A percentile compares a stretch with the other conserved stretches of the same genome.
These are phyloP conservation scores for Metschnikowia colocasiae DNA, from an alignment of 805 yeast species.

Conservation along the genomic window DNA sequence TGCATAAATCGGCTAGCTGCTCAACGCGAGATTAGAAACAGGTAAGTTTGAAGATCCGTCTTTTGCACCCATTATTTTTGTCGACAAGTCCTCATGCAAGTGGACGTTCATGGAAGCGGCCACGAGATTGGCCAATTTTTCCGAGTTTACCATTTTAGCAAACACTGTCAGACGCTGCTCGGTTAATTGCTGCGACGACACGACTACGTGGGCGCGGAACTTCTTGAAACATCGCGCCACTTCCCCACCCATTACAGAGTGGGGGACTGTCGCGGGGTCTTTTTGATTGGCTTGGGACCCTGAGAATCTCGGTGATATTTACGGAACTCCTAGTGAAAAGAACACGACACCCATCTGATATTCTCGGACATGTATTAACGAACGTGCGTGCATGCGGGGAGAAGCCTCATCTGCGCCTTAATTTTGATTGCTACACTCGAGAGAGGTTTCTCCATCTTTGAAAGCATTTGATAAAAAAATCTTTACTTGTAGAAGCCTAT, in stretches of 20 bases:
- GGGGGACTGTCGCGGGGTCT: neutral
- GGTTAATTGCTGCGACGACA: neutral
- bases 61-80: neutral
- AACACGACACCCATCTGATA: neutral
- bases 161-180: neutral
- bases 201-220: constrained; percentile 1
- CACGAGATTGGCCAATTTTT: neutral
- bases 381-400: neutral
- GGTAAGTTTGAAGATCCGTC: neutral
- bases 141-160: neutral
- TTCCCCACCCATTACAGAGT: neutral
- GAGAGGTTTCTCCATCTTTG: too few relatives aligned
- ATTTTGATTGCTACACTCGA: too few relatives aligned
- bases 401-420: too few relatives aligned
- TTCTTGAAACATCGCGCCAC: neutral
- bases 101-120: neutral
- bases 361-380: neutral
- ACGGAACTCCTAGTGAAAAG: neutral
- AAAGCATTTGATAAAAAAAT: too few relatives aligned
- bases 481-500: too few relatives aligned
- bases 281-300: neutral
- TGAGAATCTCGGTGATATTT: neutral
- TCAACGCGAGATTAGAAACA: neutral
- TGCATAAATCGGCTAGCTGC: neutral
- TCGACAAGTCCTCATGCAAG: neutral